Base-by-base conservation (phyloP, 192 early-diverging fungal genomes). In the Backusella australiensis region DNA sequence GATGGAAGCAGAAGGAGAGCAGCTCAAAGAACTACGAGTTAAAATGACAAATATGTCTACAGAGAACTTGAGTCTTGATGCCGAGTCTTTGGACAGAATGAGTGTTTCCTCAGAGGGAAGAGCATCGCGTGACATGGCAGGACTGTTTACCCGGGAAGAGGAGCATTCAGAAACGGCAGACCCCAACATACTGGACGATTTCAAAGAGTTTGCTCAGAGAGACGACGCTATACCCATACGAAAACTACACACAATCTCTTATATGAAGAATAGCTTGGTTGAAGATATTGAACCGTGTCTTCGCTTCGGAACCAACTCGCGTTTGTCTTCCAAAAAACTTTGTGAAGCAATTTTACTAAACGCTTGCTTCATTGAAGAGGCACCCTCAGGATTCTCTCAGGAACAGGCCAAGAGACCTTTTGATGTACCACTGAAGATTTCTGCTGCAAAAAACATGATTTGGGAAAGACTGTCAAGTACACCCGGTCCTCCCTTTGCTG, bases 231-330 rank as follows among this genome's bases (percentile, higher is more conserved):
- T 91, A 32, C 92, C 91, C 70, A 80, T 93, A 17, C 82, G 84
- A 69, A 96, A 93, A 77, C 86, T 97, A 69, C 89, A 93, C 74
- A 91, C 85, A 26, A 81, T 95, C 67, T 84, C 87, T 3, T 99
- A 96, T 80, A 94, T 99, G 90, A 89, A 91, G 46, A 95, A 94
- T 74, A 91, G 92, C 36, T 85, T 95, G 49, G 91, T 91, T 19
- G 97, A 98, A 76, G 98, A 99, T 77, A 86, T 98, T 11, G 93
- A 93, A 76, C 95, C 96, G 4, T 98, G 96, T 77, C 87, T 99
- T 77, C 88, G 97, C 26, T 98, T 99, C 82, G 96, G 97, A 26
- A 90, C 92, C 26, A 92, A 90, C 53, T 93, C 98, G 34, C 89
- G 94, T 21, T 90, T 97, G 4, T 96, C 96, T 41, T 91, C 94